Conservation (phyloP, 805 yeast genomes). For the Debaryomyces castellii region DNA sequence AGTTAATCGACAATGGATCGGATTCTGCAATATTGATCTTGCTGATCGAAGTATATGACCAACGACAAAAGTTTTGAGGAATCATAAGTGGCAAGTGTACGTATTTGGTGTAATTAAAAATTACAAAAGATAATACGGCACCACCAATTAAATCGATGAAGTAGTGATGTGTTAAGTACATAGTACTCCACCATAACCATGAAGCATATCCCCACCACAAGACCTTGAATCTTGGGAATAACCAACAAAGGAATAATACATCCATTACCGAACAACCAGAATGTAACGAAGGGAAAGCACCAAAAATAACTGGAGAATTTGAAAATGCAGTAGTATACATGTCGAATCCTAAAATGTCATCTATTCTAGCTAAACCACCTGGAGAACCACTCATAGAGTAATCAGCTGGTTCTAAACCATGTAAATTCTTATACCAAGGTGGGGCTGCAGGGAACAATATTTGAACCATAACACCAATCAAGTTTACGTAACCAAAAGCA, state of each 20-base stretch:
- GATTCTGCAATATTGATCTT: slow-evolving; percentile 22
- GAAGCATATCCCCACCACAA: slow-evolving; percentile 75
- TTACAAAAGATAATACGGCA: slow-evolving; percentile 71
- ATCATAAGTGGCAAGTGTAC: slow-evolving; percentile 63
- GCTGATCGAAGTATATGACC: slow-evolving; percentile 53
- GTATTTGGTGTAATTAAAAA: slow-evolving; percentile 69
- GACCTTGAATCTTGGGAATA: slow-evolving; percentile 71
- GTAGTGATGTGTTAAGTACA: slow-evolving; percentile 96
- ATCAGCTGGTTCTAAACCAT: slow-evolving; percentile 87
- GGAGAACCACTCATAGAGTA: slow-evolving; percentile 92
- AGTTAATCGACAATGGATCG: slow-evolving; percentile 29
- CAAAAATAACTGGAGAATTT: slow-evolving; percentile 90
- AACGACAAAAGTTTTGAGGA: slow-evolving; percentile 58
- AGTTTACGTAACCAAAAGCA: slow-evolving; percentile 93
- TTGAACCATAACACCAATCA: slow-evolving; percentile 81
- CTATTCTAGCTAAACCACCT: slow-evolving; percentile 91
- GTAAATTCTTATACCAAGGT: slow-evolving; percentile 89
- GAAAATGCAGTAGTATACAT: slow-evolving; percentile 80
- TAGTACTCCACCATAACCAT: slow-evolving; percentile 98
- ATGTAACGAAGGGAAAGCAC: slow-evolving; percentile 84
- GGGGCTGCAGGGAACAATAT: slow-evolving; percentile 91
- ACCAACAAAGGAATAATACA: slow-evolving; percentile 77
- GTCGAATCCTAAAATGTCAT: slow-evolving; percentile 71
- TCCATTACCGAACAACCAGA: slow-evolving; percentile 95
- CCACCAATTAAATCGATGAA: slow-evolving; percentile 95